Base-by-base conservation (phyloP, 345 rosid species). In the Fremontodendron californicum region DNA sequence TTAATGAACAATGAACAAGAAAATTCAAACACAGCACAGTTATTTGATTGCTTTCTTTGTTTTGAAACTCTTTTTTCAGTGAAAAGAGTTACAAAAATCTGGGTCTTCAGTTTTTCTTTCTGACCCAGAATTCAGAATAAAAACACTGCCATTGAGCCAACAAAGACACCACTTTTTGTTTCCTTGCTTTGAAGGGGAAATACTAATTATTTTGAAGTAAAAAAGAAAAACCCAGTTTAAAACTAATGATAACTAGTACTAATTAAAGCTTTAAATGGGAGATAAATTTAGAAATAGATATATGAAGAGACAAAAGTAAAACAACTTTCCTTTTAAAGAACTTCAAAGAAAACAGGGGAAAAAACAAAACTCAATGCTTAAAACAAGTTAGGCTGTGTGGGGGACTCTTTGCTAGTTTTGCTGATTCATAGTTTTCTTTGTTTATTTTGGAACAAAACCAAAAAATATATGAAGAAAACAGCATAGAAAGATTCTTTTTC, bases 61-160 rank as follows among this genome's bases (percentile, higher is more conserved):
- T 45, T 54, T 49, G n/a, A 29, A 63, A 21, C 74, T 73, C 21
- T 16, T n/a, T n/a, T n/a, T n/a, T n/a, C n/a, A n/a, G n/a, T n/a
- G n/a, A n/a, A n/a, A n/a, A 70, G 64, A 3, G 35, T 23, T 58
- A 55, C 9, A 77, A 77, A 73, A 75, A 60, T 73, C 78, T 66
- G 64, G 52, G 16, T 25, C 71, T 63, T 48, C 52, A 19, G 73
- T 33, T 64, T 43, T n/a, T 43, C 48, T 76, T 61, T 43, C 63
- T 25, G 35, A 58, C 6, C 63, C 63, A 27, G 12, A 27, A 58
- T 11, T n/a, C n/a, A n/a, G 1, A 13, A 25, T 35, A 27, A 57
- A 52, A 64, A 71, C 69, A 71, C 54, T 55, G n/a, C n/a, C n/a
- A n/a, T n/a, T 33, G 35, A 65, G 7, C 72, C 62, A 45, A 70